Evolutionary conservation across 164 flowering plant species (phyloP).

Genomic region (Stephania japonica): DNA sequence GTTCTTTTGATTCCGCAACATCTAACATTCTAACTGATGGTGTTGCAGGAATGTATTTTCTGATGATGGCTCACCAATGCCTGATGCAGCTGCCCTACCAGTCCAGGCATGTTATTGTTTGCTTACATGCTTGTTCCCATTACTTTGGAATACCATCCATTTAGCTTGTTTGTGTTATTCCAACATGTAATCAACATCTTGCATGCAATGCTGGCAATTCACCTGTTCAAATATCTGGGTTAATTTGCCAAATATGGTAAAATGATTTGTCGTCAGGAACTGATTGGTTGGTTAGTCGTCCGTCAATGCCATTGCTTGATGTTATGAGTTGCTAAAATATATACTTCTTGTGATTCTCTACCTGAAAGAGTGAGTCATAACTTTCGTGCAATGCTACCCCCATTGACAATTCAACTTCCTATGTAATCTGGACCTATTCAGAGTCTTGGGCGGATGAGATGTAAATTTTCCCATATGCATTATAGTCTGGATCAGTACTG

Average conservation of each 20-base stretch:
- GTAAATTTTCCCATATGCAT: neutral
- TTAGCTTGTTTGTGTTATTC: neutral
- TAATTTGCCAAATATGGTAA: neutral
- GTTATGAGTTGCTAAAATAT: no score
- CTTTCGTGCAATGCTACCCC: neutral
- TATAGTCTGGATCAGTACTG: neutral
- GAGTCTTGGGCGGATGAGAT: neutral
- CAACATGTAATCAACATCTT: neutral
- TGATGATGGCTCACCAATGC: slow-evolving; percentile 68
- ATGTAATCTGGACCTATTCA: neutral
- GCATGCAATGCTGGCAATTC: neutral
- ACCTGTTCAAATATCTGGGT: neutral
- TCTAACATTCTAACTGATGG: neutral
- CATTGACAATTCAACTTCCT: neutral
- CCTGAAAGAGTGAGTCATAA: neutral
- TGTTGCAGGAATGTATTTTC: slow-evolving; percentile 81
- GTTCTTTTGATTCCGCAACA: neutral
- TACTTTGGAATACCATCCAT: neutral
- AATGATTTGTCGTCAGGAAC: neutral
- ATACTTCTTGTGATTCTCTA: neutral
- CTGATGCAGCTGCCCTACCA: slow-evolving; percentile 45
- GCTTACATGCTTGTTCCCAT: slow-evolving; percentile 2
- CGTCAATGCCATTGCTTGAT: neutral
- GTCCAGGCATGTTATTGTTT: slow-evolving; percentile 57
- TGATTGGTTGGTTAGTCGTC: neutral